Base-by-base conservation (phyloP, 345 rosid species). In the Barbarea vulgaris region DNA sequence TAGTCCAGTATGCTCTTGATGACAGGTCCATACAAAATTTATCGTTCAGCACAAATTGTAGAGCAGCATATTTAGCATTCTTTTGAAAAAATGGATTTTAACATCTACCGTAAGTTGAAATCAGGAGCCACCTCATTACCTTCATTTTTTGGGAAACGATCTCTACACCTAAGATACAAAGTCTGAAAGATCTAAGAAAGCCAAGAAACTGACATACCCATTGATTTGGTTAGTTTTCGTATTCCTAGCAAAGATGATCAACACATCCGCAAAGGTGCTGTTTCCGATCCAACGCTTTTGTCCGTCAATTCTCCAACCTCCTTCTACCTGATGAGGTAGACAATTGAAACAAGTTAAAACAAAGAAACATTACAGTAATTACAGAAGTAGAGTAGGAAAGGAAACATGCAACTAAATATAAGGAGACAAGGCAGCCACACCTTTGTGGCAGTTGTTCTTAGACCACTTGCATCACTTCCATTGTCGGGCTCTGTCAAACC, bases 231-330 rank as follows among this genome's bases (percentile, higher is more conserved):
- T 87, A 7, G 96, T 85, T 79, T 88, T 52, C 2, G 84, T 73
- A 85, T 89, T 92, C 80, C 97, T 80, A 18, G 97, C 97, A 79
- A 95, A 88, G 75, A 90, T 82, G 81, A 92, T 55, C 80, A 92
- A 78, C 59, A 95, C n/a, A 81, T 92, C 99, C 3, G 99, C 96
- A 79, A 95, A 95, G 25, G 99, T 92, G 80, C 97, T 87, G 79
- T 95, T 94, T 80, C 99, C 97, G 39, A 95, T 95, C 97, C 99
- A 95, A 71, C 97, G 97, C 77, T 95, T 95, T 78, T 92, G 91
- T 52, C 99, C 99, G 60, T 90, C 85, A 6, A 95, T 85, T 71
- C 81, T 70, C 97, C 99, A 92, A 67, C 99, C 99, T 63, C 96
- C 96, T 74, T 85, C 85, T 4, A 89, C 96, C 97, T 94, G 70